phyloP scores from a whole-genome alignment of 306 rosid genomes.

The Rosa rugosa region DNA sequence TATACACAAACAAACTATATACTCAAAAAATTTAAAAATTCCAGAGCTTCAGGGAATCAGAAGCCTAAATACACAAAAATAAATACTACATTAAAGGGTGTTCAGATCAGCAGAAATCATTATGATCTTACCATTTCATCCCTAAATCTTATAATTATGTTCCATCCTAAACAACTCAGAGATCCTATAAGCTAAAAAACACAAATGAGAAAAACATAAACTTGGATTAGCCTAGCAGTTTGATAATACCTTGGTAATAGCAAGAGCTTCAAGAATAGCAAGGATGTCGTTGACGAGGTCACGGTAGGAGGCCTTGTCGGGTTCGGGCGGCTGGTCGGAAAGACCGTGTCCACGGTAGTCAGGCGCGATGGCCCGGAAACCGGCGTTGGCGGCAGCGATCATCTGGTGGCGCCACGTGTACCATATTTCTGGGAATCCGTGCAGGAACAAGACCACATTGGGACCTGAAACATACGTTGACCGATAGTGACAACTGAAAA shows the following conservation, averaged over 20 bases:
- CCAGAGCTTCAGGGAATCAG: not conserved
- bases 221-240: not conserved
- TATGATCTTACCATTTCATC: not conserved
- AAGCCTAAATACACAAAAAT: not conserved
- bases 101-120: not conserved
- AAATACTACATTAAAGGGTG: not conserved
- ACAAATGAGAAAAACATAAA: not conserved
- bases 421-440: slow-evolving; percentile 93
- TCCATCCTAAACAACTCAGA: not conserved
- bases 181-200: not conserved
- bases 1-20: not conserved
- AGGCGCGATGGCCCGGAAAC: slow-evolving; percentile 69
- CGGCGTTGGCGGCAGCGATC: slow-evolving; percentile 54
- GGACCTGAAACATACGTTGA: slow-evolving; percentile 31
- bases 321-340: slow-evolving; percentile 53
- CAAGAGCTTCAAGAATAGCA: slow-evolving; percentile 46
- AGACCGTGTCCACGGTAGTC: slow-evolving; percentile 79
- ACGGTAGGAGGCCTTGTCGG: slow-evolving; percentile 33
- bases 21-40: not conserved
- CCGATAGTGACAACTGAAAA: not conserved
- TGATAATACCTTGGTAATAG: slow-evolving; percentile 45
- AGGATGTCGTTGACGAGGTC: slow-evolving; percentile 52
- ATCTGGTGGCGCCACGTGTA: slow-evolving; percentile 92
- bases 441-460: slow-evolving; percentile 65
- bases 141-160: not conserved